phyloP scores from a whole-genome alignment of 306 rosid species.

The Prunus campanulata region DNA sequence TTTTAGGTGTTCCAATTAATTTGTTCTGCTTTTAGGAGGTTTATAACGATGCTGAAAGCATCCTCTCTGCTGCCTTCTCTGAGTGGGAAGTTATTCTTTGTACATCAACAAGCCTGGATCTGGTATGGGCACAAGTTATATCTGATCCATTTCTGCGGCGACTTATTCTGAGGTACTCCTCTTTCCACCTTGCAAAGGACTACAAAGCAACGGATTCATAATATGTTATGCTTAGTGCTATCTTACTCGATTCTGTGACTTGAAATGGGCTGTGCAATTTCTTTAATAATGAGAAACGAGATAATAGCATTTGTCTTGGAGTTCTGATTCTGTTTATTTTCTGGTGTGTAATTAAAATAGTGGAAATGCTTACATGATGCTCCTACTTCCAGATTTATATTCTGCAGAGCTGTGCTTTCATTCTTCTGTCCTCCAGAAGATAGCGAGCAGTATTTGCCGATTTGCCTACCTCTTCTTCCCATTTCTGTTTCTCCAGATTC shows the following conservation, averaged over 20 bases:
- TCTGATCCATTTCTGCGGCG: slow-evolving; percentile 84
- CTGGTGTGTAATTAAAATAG: slow-evolving; percentile 10
- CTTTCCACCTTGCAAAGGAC: not conserved
- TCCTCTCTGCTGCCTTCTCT: slow-evolving; percentile 66
- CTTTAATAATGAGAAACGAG: not conserved
- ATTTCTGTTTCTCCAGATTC: slow-evolving; percentile 53
- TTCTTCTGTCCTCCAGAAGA: slow-evolving; percentile 60
- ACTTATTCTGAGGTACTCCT: slow-evolving; percentile 73
- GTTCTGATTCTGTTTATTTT: not conserved
- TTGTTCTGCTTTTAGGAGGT: slow-evolving; percentile 47
- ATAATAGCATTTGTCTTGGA: not conserved
- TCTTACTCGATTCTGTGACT: not conserved
- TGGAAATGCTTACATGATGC: slow-evolving; percentile 17
- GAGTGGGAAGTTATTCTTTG: slow-evolving; percentile 91
- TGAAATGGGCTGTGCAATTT: not conserved
- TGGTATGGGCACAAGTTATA: slow-evolving; percentile 94
- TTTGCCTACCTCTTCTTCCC: slow-evolving; percentile 83
- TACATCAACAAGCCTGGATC: slow-evolving; percentile 67
- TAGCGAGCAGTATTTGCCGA: slow-evolving; percentile 56
- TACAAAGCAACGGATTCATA: not conserved
- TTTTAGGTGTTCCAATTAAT: slow-evolving; percentile 29
- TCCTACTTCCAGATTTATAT: slow-evolving; percentile 74
- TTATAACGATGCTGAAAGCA: slow-evolving; percentile 73
- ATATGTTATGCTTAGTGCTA: not conserved
- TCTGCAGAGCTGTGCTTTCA: slow-evolving; percentile 76